Conservation (phyloP, 306 rosid genomes). For the Citrullus colocynthis region DNA sequence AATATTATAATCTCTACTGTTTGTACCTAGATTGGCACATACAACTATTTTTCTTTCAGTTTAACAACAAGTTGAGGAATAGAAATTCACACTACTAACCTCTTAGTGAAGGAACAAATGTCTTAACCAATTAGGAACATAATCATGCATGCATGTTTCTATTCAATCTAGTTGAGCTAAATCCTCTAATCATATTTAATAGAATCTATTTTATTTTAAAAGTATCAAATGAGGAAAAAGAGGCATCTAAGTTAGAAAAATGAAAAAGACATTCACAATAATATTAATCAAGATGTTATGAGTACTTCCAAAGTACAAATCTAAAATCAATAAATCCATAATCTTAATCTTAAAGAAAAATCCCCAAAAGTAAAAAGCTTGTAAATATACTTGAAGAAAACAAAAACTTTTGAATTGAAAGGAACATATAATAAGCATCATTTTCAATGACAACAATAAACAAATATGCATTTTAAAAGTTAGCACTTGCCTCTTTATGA, state of each 20-base stretch:
- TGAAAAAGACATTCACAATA: background rate
- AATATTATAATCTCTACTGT: too few relatives aligned
- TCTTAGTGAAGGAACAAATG: too few relatives aligned
- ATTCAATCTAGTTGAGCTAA: background rate
- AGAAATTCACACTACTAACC: too few relatives aligned
- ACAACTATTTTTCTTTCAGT: too few relatives aligned
- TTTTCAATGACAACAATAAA: conserved; percentile 4
- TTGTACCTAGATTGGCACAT: too few relatives aligned
- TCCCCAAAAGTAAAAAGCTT: background rate
- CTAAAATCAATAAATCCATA: background rate
- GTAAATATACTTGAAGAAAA: background rate
- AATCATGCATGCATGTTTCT: background rate
- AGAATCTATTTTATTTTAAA: background rate
- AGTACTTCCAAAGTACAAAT: background rate
- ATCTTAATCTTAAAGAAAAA: background rate
- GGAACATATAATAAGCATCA: background rate
- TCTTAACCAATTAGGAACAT: background rate
- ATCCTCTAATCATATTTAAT: background rate
- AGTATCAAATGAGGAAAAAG: background rate
- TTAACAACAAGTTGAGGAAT: too few relatives aligned
- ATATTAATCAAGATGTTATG: background rate
- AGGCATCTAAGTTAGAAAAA: background rate
- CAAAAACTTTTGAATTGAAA: background rate
- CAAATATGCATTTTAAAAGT: background rate
- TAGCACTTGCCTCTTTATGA: conserved; percentile 5